These are phyloP conservation scores for Fagus crenata DNA, from an alignment of 306 rosid genomes.

Conservation along the genomic window DNA sequence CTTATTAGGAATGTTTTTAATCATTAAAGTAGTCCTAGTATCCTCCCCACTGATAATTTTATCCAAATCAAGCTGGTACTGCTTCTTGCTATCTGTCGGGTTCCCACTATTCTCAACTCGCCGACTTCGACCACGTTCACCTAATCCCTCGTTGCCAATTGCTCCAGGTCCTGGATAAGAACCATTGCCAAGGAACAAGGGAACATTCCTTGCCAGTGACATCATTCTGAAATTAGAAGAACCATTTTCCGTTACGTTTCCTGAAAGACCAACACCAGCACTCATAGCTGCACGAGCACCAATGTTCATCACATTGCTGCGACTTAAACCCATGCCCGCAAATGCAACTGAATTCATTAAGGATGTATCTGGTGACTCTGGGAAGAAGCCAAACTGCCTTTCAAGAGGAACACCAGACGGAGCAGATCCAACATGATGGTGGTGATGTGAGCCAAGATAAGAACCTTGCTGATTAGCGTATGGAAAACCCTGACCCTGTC, in stretches of 20 bases:
- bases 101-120: slow-evolving; percentile 64
- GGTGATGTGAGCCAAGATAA: slow-evolving; percentile 57
- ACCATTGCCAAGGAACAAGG: slow-evolving; percentile 70
- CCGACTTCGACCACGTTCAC: slow-evolving; percentile 63
- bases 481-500: slow-evolving; percentile 73
- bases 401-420: slow-evolving; percentile 81
- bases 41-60: slow-evolving; percentile 79
- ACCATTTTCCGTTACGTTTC: slow-evolving; percentile 59
- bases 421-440: slow-evolving; percentile 89
- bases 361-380: slow-evolving; percentile 80
- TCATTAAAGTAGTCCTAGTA: slow-evolving; percentile 89
- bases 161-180: slow-evolving; percentile 57
- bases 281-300: slow-evolving; percentile 51
- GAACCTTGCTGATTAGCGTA: slow-evolving; percentile 52
- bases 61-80: slow-evolving; percentile 90
- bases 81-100: slow-evolving; percentile 73
- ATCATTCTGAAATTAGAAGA: slow-evolving; percentile 76
- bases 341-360: slow-evolving; percentile 49
- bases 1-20: slow-evolving; percentile 95
- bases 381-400: slow-evolving; percentile 72
- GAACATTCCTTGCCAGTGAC: slow-evolving; percentile 68
- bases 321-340: slow-evolving; percentile 51
- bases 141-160: slow-evolving; percentile 51
- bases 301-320: slow-evolving; percentile 58
- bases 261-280: slow-evolving; percentile 61